phyloP scores from a whole-genome alignment of 2,329 filamentous ascomycete genomes.

The Emericellopsis atlantica region DNA sequence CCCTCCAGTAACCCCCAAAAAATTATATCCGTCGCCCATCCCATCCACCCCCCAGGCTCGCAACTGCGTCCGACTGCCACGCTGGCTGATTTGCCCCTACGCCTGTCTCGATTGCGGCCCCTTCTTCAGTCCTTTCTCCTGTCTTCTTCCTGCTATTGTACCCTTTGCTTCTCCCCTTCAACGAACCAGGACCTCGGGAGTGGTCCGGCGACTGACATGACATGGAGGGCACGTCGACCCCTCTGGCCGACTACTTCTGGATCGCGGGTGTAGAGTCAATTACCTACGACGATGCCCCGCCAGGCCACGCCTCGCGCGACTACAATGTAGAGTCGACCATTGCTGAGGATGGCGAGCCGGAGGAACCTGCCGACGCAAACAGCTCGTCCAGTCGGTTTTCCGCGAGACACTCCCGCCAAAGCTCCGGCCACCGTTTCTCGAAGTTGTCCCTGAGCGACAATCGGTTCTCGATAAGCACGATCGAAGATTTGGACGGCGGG shows the following conservation, averaged over 20 bases:
- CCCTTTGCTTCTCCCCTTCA: not conserved
- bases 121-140: not conserved
- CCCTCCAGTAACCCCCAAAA: not conserved
- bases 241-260: conserved; percentile 66
- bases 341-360: conserved; percentile 46
- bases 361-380: conserved; percentile 16
- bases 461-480: conserved; percentile 37
- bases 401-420: conserved; percentile 46
- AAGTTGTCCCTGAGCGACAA: conserved; percentile 33
- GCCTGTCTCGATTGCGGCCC: not conserved
- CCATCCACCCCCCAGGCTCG: not conserved
- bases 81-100: too few relatives aligned
- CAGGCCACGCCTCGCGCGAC: conserved; percentile 9
- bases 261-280: conserved; percentile 60
- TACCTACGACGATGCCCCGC: conserved; percentile 45
- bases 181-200: not conserved
- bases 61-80: too few relatives aligned
- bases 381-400: conserved; percentile 4
- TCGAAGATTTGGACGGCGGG: conserved; percentile 43
- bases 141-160: not conserved
- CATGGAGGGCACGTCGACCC: conserved; percentile 50
- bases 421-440: conserved; percentile 45
- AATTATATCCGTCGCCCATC: not conserved
- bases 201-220: conserved; percentile 23
- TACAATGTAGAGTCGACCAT: conserved; percentile 41